phyloP scores from a whole-genome alignment of 2,329 filamentous ascomycete genomes.

The Karstenula rhodostoma region DNA sequence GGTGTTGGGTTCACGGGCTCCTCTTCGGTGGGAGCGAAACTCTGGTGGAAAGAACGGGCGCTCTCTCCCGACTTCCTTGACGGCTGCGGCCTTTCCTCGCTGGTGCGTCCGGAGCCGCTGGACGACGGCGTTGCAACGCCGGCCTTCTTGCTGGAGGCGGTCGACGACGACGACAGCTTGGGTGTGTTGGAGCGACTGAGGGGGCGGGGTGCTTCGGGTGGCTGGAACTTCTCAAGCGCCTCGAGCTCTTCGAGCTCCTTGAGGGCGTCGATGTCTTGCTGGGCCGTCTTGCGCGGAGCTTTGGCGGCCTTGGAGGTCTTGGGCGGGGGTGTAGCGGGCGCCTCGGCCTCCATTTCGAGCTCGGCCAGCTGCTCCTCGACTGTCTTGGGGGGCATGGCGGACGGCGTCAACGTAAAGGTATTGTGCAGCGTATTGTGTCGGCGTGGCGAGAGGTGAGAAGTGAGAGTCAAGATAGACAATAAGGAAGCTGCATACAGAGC shows the following conservation, averaged over 20 bases:
- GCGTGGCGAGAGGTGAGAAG: not conserved
- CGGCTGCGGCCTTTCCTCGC: constrained; percentile 67
- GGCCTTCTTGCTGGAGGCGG: constrained; percentile 50
- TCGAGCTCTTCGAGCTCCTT: constrained; percentile 86
- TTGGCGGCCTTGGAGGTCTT: constrained; percentile 55
- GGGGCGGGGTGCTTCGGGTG: constrained; percentile 66
- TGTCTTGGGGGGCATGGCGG: constrained; percentile 49
- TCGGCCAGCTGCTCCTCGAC: constrained; percentile 59
- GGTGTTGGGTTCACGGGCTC: constrained; percentile 54
- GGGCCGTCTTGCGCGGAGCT: constrained; percentile 52
- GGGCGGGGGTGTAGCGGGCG: constrained; percentile 40
- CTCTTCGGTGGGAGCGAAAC: constrained; percentile 70
- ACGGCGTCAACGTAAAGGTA: not conserved
- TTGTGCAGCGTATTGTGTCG: not conserved
- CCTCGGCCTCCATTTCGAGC: constrained; percentile 47
- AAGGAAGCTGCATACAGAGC: not conserved
- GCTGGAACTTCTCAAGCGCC: constrained; percentile 56
- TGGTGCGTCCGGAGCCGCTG: constrained; percentile 51
- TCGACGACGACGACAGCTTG: constrained; percentile 62
- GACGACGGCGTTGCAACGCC: constrained; percentile 50
- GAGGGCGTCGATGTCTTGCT: constrained; percentile 73
- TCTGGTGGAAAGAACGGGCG: constrained; percentile 73
- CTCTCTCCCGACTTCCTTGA: constrained; percentile 81
- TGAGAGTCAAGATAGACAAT: constrained; percentile 5
- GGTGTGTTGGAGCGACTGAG: constrained; percentile 80